phyloP scores from a whole-genome alignment of 192 early-diverging fungal species.

The Tieghemiomyces parasiticus region DNA sequence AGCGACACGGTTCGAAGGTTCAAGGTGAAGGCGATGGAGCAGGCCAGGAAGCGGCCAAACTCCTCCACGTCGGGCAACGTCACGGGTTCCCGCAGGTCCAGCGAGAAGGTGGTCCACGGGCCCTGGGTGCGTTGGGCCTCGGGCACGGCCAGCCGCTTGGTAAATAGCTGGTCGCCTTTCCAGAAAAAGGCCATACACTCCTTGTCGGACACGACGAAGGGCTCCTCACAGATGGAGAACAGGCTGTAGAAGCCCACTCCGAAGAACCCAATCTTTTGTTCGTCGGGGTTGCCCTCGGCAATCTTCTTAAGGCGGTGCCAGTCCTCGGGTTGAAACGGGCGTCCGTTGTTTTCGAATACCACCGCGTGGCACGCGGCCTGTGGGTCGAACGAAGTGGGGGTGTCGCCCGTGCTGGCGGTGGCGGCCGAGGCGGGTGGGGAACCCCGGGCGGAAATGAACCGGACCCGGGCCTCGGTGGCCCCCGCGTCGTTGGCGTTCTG shows the following conservation, averaged over 20 bases:
- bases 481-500: conserved; percentile 68
- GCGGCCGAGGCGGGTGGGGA: conserved; percentile 18
- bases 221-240: conserved; percentile 80
- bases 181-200: conserved; percentile 84
- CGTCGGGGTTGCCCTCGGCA: conserved; percentile 86
- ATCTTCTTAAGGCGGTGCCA: conserved; percentile 71
- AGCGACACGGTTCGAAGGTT: conserved; percentile 49
- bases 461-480: conserved; percentile 36
- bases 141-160: conserved; percentile 43
- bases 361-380: conserved; percentile 29
- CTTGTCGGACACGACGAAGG: conserved; percentile 36
- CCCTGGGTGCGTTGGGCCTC: conserved; percentile 23
- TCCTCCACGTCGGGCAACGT: conserved; percentile 41
- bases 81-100: conserved; percentile 61
- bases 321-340: conserved; percentile 62
- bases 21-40: conserved; percentile 60
- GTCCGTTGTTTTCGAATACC: conserved; percentile 71
- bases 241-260: conserved; percentile 78
- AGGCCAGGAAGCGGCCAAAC: conserved; percentile 41
- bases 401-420: conserved; percentile 17
- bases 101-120: conserved; percentile 55
- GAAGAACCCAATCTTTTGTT: conserved; percentile 63
- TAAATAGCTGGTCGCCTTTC: conserved; percentile 74
- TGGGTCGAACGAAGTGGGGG: conserved; percentile 17
- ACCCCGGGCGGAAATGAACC: conserved; percentile 20